phyloP scores from a whole-genome alignment of 441 rosid species.

The Aleurites moluccanus region DNA sequence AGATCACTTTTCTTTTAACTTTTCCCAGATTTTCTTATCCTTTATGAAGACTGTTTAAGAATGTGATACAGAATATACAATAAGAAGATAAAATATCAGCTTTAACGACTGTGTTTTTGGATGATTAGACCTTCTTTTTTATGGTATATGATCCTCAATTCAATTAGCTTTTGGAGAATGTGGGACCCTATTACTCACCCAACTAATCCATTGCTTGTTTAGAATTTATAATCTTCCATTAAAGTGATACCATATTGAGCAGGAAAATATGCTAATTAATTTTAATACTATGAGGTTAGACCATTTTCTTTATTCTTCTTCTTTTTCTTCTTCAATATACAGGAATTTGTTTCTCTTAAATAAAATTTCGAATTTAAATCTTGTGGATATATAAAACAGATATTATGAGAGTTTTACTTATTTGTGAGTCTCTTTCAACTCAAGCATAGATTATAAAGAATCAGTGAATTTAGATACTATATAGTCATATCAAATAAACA shows the following conservation, averaged over 20 bases:
- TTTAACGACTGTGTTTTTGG: constrained; percentile 8
- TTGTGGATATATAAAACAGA: too few relatives aligned
- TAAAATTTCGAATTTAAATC: too few relatives aligned
- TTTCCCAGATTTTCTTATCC: constrained; percentile 27
- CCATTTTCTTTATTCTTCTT: too few relatives aligned
- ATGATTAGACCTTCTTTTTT: background rate
- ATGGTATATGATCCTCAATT: background rate
- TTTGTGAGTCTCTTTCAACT: too few relatives aligned
- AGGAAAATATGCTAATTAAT: background rate
- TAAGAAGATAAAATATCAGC: background rate
- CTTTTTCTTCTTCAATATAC: too few relatives aligned
- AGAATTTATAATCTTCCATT: too few relatives aligned
- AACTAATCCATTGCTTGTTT: background rate
- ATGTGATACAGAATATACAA: background rate
- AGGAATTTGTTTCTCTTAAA: too few relatives aligned
- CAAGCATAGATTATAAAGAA: too few relatives aligned
- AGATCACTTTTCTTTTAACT: constrained; percentile 20
- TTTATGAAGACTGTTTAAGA: constrained; percentile 17
- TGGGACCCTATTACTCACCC: background rate
- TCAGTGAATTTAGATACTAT: too few relatives aligned
- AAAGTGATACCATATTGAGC: background rate
- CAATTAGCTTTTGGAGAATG: background rate
- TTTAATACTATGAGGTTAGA: background rate
- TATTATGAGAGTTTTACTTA: too few relatives aligned
- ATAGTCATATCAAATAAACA: too few relatives aligned